Percentiles rank a stretch among this genome's conserved stretches.
Conservation (phyloP, 805 yeast genomes). For the Huiozyma sinensis region DNA sequence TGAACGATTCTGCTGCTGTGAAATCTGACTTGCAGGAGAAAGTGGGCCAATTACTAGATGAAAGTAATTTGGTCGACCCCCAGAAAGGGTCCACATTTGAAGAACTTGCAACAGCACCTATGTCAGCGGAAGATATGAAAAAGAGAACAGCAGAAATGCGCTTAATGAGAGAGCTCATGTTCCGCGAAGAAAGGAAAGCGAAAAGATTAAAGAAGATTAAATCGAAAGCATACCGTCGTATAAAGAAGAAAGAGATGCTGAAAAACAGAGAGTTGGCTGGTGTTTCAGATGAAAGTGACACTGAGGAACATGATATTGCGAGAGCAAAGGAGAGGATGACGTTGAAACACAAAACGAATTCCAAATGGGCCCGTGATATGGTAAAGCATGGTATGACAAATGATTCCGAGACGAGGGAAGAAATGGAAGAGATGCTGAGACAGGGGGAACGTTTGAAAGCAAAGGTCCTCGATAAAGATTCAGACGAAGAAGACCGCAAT, state of each 20-base stretch:
- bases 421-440: constrained; percentile 88
- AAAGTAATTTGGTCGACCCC: constrained; percentile 63
- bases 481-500: constrained; percentile 36
- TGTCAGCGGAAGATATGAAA: constrained; percentile 68
- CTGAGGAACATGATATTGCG: constrained; percentile 53
- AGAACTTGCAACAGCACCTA: constrained; percentile 69
- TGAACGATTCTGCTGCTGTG: constrained; percentile 32
- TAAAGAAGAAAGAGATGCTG: constrained; percentile 73
- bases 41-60: constrained; percentile 47
- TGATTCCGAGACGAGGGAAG: constrained; percentile 73
- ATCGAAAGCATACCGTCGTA: constrained; percentile 78
- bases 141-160: constrained; percentile 75
- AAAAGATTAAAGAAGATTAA: constrained; percentile 89
- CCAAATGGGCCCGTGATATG: constrained; percentile 87
- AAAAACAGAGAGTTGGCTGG: constrained; percentile 55
- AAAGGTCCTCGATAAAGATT: constrained; percentile 59
- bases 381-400: constrained; percentile 83
- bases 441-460: constrained; percentile 70
- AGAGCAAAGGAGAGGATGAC: constrained; percentile 92
- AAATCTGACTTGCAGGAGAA: constrained; percentile 56
- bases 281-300: constrained; percentile 35
- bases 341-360: constrained; percentile 76
- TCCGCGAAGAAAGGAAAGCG: constrained; percentile 86
- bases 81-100: constrained; percentile 76
- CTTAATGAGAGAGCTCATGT: constrained; percentile 91